Base-by-base conservation (phyloP, 129 eudicot genomes). In the Tagetes erecta region DNA sequence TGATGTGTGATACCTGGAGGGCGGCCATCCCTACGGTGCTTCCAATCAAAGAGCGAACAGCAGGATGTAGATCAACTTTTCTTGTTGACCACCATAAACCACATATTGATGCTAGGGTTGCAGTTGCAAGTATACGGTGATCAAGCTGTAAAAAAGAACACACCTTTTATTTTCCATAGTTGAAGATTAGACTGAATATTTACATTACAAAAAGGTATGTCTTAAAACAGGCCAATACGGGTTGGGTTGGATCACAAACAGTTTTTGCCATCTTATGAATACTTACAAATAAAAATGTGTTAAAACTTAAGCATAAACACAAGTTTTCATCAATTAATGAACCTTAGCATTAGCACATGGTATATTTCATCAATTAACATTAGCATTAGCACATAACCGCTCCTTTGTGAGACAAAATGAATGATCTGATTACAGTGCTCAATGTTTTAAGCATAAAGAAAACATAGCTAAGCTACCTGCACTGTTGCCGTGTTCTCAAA, bases 1-100 rank as follows among this genome's bases (percentile, higher is more conserved):
- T 27, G 33, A 13, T 47, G 45, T 13, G 38, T 37, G n/a, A 39
- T 80, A 94, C 99, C 99, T 94, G 97, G 36, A 94, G 83, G 71
- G 87, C 96, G 73, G 99, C 96, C 96, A 94, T 94, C 63, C 99
- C 97, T n/a, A 88, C 13, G 6, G 91, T 91, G 81, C 91, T 94
- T 58, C 97, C 96, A 3, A 91, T 88, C 53, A 90, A 57, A 63
- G 96, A 82, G 64, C 87, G 83, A 20, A 88, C 72, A 49, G 96
- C 99, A 71, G 97, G 96, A 83, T 93, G 98, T 64, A 94, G 74
- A 76, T 91, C 99, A 30, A 88, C 64, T 74, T 83, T 94, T 64
- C 93, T 85, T 42, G 96, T 84, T 44, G 89, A 82, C 96, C 81
- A 83, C 99, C 99, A 94, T 77, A 94, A 81, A 62, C 88, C 89